phyloP scores from a whole-genome alignment of 2,329 filamentous ascomycete genomes.

The Emergomyces pasteurianus region DNA sequence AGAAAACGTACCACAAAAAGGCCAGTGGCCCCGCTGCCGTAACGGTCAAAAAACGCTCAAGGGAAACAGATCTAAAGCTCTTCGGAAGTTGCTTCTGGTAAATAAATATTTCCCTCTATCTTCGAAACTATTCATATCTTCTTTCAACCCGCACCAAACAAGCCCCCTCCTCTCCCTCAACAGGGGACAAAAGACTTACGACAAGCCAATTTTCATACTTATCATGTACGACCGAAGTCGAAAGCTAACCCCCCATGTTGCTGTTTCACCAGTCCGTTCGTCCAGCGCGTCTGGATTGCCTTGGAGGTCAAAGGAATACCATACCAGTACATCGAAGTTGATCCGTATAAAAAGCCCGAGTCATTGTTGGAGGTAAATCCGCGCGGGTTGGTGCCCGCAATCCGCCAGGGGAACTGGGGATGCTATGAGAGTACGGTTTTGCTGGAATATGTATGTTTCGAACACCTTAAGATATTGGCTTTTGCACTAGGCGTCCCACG shows the following conservation, averaged over 20 bases:
- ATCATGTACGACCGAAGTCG: constrained; percentile 3
- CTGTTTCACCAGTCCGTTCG: constrained; percentile 53
- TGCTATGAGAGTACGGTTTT: constrained; percentile 72
- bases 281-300: constrained; percentile 81
- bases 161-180: too few species aligned
- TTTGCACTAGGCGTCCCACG: too few species aligned
- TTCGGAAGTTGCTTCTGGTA: constrained; percentile 79
- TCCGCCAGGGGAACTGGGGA: constrained; percentile 68
- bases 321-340: constrained; percentile 80
- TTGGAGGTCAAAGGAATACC: constrained; percentile 64
- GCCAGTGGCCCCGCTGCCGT: constrained; percentile 57
- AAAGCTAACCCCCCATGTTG: constrained; percentile 8
- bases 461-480: neutral
- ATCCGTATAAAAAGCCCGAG: constrained; percentile 63
- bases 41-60: constrained; percentile 59
- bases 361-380: constrained; percentile 64
- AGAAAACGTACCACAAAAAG: constrained; percentile 61
- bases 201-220: neutral
- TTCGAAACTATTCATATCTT: neutral
- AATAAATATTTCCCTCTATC: neutral
- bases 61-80: constrained; percentile 59
- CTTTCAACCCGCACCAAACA: neutral
- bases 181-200: too few species aligned
- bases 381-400: constrained; percentile 60
- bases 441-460: constrained; percentile 63